Conservation (phyloP, 495 filamentous ascomycete species). For the Mycothermus thermophilus region DNA sequence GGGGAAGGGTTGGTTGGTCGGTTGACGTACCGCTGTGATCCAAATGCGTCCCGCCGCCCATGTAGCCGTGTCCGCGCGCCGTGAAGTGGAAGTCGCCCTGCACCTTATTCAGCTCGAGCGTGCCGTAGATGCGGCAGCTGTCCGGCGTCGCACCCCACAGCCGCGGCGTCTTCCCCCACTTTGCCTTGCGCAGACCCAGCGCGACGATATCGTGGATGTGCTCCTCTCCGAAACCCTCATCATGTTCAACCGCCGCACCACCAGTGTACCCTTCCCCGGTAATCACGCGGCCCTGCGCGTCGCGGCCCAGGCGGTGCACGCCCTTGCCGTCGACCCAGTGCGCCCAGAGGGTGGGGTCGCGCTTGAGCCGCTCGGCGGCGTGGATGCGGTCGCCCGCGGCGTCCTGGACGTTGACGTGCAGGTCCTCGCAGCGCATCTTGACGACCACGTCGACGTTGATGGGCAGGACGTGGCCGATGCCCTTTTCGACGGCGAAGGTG, state of each 20-base stretch:
- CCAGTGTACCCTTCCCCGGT: conserved; percentile 41
- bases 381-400: conserved; percentile 83
- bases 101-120: conserved; percentile 84
- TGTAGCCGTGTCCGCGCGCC: conserved; percentile 86
- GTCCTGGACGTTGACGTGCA: conserved; percentile 96
- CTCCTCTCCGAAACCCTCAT: conserved; percentile 49
- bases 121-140: conserved; percentile 82
- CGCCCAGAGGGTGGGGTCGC: conserved; percentile 64
- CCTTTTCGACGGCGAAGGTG: conserved; percentile 88
- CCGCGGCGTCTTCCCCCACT: conserved; percentile 60
- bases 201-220: conserved; percentile 61
- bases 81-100: conserved; percentile 99
- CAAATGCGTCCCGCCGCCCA: conserved; percentile 63
- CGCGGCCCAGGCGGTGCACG: conserved; percentile 49
- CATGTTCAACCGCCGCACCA: conserved; percentile 30
- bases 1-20: no score
- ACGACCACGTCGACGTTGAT: conserved; percentile 92
- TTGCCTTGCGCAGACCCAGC: conserved; percentile 39
- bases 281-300: conserved; percentile 30
- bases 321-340: conserved; percentile 66
- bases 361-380: conserved; percentile 57
- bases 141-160: conserved; percentile 39
- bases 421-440: conserved; percentile 73
- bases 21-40: conserved; percentile 56
- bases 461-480: conserved; percentile 72